Conservation (phyloP, 371 early-diverging fungal species). For the Mortierella sp. region DNA sequence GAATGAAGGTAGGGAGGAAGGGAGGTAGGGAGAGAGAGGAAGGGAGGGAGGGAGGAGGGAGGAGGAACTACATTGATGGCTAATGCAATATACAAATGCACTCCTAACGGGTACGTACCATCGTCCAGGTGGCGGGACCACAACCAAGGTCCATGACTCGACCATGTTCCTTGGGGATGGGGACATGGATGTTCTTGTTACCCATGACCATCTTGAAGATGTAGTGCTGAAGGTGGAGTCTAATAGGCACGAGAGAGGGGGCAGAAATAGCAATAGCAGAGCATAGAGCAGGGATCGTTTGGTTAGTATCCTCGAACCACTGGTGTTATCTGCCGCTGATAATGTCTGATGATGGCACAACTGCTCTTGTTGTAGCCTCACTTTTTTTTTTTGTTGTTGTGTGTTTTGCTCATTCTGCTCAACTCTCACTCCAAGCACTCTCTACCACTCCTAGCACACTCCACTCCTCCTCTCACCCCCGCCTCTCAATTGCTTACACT, state of each 20-base stretch:
- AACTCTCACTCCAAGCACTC: too few relatives aligned
- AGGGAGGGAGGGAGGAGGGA: background rate
- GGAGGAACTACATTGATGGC: background rate
- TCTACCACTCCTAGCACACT: too few relatives aligned
- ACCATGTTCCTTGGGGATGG: slow-evolving; percentile 31
- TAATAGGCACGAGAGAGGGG: slow-evolving; percentile 11
- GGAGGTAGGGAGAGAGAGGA: background rate
- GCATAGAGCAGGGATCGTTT: background rate
- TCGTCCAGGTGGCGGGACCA: slow-evolving; percentile 51
- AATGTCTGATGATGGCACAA: slow-evolving; percentile 10
- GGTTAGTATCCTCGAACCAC: background rate
- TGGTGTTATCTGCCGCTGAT: slow-evolving; percentile 3
- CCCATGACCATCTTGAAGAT: slow-evolving; percentile 43
- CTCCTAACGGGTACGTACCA: slow-evolving; percentile 30
- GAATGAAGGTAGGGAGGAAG: background rate
- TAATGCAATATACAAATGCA: background rate
- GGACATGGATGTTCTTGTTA: slow-evolving; percentile 47
- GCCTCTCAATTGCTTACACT: background rate
- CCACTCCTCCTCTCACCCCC: too few relatives aligned
- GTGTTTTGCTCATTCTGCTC: too few relatives aligned
- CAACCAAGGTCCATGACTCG: slow-evolving; percentile 52
- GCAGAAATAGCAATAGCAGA: background rate
- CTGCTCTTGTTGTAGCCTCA: too few relatives aligned
- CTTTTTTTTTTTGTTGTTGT: too few relatives aligned
- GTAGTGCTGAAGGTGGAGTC: slow-evolving; percentile 46